Evolutionary conservation across 257 asterid genomes (phyloP), one percentile per base, ranked within the genome.

Genomic region (Scutellaria minor): DNA sequence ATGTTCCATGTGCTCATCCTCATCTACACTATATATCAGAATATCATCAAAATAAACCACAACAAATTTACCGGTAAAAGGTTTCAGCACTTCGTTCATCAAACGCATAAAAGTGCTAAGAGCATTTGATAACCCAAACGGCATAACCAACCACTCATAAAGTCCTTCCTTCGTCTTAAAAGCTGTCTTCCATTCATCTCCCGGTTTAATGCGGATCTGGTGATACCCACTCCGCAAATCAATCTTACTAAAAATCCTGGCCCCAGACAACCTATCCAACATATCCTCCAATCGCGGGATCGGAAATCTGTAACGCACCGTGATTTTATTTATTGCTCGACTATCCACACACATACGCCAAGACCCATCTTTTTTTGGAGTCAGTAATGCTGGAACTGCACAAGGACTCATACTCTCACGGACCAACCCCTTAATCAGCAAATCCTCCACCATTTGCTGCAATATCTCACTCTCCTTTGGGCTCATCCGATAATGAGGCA

Each of bases 21-120:
- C 13, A 12, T 61, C 9, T 35, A 5, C 9, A 48, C 6, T 61
- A 40, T 61, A 40, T 8, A 61, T 37, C 3, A 39, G 9, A 39
- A 61, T 61, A 5, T 37, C 50, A 61, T 61, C 31, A 40, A 61
- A 61, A 14, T 61, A 61, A 1, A 61, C 67, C 9, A 61, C 67
- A 13, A 61, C 48, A 5, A 61, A 39, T 39, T 61, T 40, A 3
- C 50, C 67, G 4, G 4, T 4, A 61, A 58, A 58, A 9, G 44
- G 64, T 1, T 58, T 58, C 4, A 58, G 9, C 9, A 61, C 67
- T 12, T 61, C 67, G n/a, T 61, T 37, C 50, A 61, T 61, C 67
- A 61, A 6, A 1, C 15, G 18, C 67, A 61, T 58, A 7, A 27
- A 58, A 4, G 44, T 58, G 64, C 45, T 58, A 0, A 20, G 45